Conservation (phyloP, 1,284 basidiomycete species). For the Heterobasidion irregulare region DNA sequence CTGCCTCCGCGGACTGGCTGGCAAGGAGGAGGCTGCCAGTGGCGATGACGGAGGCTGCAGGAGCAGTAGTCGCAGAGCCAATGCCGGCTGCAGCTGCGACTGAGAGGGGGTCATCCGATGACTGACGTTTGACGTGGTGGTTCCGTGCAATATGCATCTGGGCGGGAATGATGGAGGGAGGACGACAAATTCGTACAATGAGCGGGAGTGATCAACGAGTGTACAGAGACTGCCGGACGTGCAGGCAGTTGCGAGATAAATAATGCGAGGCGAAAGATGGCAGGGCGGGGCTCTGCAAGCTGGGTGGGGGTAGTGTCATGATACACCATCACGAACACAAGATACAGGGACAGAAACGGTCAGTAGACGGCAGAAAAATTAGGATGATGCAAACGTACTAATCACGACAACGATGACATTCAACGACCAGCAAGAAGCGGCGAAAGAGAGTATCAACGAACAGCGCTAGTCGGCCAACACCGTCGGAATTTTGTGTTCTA, state of each 20-base stretch:
- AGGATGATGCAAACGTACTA: background rate
- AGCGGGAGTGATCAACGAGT: slow-evolving; percentile 3
- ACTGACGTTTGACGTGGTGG: slow-evolving; percentile 13
- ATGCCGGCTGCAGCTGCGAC: slow-evolving; percentile 10
- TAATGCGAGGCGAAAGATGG: background rate
- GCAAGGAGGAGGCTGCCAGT: slow-evolving; percentile 8
- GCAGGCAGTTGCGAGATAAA: background rate
- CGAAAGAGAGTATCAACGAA: background rate
- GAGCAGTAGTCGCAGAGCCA: slow-evolving; percentile 8
- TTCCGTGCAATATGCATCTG: slow-evolving; percentile 15
- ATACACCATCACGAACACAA: too few relatives aligned
- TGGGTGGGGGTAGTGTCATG: too few relatives aligned
- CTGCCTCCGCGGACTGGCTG: background rate
- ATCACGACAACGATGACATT: background rate
- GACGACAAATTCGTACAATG: slow-evolving; percentile 10
- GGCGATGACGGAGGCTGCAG: background rate
- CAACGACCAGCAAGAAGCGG: background rate
- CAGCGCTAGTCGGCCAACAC: background rate
- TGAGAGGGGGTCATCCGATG: background rate
- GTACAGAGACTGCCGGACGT: slow-evolving; percentile 1
- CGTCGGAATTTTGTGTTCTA: background rate
- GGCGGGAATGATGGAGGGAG: slow-evolving; percentile 4
- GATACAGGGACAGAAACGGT: too few relatives aligned
- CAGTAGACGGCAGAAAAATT: background rate
- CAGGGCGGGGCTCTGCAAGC: background rate